phyloP scores from a whole-genome alignment of 2,329 filamentous ascomycete species.

The Aspergillus sp. region DNA sequence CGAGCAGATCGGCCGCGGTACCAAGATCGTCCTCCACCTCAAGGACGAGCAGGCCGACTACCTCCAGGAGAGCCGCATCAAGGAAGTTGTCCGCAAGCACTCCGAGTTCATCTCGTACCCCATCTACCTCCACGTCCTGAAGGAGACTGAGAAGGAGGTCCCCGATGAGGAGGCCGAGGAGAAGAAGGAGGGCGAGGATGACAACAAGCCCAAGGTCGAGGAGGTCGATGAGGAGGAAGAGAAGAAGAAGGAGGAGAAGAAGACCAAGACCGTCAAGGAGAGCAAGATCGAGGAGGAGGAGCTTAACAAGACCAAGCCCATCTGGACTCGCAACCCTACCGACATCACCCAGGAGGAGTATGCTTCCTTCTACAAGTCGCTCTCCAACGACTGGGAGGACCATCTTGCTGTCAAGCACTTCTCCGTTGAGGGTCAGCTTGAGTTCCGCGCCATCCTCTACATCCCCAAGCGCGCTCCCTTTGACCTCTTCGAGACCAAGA shows the following conservation, averaged over 20 bases:
- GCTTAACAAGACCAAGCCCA: slow-evolving; percentile 99
- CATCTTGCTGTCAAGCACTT: slow-evolving; percentile 99
- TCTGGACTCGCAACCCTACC: slow-evolving; percentile 97
- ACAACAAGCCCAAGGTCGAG: slow-evolving; percentile 95
- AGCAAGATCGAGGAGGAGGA: slow-evolving; percentile 98
- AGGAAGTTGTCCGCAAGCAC: slow-evolving; percentile 99
- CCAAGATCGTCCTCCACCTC: slow-evolving; percentile 96
- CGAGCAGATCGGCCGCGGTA: slow-evolving; percentile 84
- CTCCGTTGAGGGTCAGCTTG: slow-evolving; percentile 99
- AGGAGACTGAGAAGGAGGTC: slow-evolving; percentile 99
- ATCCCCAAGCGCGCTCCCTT: slow-evolving; percentile 99
- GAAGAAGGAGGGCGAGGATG: slow-evolving; percentile 64
- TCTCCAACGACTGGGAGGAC: slow-evolving; percentile 99
- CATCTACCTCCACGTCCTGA: slow-evolving; percentile 98
- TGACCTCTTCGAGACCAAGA: slow-evolving; percentile 99
- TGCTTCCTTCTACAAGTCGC: slow-evolving; percentile 98
- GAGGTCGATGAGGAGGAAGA: slow-evolving; percentile 80
- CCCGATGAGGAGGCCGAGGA: slow-evolving; percentile 89
- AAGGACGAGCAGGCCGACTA: slow-evolving; percentile 99
- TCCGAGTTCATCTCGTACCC: slow-evolving; percentile 99
- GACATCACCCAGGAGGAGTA: slow-evolving; percentile 97
- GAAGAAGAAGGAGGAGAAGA: slow-evolving; percentile 90
- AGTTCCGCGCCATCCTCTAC: slow-evolving; percentile 99
- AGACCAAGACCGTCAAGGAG: slow-evolving; percentile 99
- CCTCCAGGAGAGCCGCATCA: slow-evolving; percentile 97